Percentiles rank a stretch among this genome's conserved stretches.
These are phyloP conservation scores for Calocera cornea DNA, from an alignment of 768 basidiomycete species.

Conservation along the genomic window DNA sequence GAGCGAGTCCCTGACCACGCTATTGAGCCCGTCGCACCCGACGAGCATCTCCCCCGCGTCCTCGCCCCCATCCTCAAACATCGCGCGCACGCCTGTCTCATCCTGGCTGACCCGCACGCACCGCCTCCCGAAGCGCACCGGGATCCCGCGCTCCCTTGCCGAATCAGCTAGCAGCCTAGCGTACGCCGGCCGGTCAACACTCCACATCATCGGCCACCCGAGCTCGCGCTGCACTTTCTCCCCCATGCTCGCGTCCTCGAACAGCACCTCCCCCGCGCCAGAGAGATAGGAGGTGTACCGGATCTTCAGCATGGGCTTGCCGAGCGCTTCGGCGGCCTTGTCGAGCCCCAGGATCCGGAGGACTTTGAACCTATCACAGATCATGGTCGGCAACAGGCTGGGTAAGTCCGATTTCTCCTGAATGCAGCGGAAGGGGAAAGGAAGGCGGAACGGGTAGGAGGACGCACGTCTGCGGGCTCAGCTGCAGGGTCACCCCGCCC, in stretches of 20 bases:
- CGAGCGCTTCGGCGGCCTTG: not conserved
- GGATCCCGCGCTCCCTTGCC: slow-evolving; percentile 25
- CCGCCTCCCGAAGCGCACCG: slow-evolving; percentile 26
- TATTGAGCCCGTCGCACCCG: slow-evolving; percentile 36
- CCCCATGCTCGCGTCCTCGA: not conserved
- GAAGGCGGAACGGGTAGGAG: too few relatives aligned
- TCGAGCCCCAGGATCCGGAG: not conserved
- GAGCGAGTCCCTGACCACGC: slow-evolving; percentile 26
- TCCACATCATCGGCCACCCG: not conserved
- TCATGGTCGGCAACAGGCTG: not conserved
- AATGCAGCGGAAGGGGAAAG: too few relatives aligned
- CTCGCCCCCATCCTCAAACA: slow-evolving; percentile 26
- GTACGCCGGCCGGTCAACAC: not conserved
- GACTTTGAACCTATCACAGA: not conserved
- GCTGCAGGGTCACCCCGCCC: not conserved
- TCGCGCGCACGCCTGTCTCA: slow-evolving; percentile 22
- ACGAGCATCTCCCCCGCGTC: slow-evolving; percentile 30
- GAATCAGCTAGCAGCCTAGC: slow-evolving; percentile 20
- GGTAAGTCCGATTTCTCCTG: not conserved
- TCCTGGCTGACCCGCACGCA: slow-evolving; percentile 24
- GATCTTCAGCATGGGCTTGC: not conserved
- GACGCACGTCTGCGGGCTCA: not conserved
- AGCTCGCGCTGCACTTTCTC: not conserved
- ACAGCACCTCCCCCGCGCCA: not conserved
- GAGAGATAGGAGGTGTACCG: not conserved